Evolutionary conservation across 2,329 filamentous ascomycete species (phyloP).

Genomic region (Alternaria sp.): DNA sequence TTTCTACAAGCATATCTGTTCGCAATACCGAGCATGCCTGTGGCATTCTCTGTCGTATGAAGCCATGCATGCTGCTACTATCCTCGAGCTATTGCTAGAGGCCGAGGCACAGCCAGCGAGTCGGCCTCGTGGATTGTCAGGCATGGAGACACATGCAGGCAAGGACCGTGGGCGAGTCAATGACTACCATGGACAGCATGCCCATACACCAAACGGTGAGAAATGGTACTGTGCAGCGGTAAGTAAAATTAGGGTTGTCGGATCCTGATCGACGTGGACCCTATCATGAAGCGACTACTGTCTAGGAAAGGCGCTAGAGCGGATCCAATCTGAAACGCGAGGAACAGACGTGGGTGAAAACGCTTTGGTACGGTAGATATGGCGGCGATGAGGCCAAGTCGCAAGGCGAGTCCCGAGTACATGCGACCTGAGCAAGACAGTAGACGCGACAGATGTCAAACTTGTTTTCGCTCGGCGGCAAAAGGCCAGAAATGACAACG

Average conservation of each 20-base stretch:
- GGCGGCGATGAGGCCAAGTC: neutral
- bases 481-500: slow-evolving; percentile 6
- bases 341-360: slow-evolving; percentile 14
- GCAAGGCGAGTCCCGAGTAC: neutral
- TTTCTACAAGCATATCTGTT: slow-evolving; percentile 32
- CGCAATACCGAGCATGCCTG: slow-evolving; percentile 24
- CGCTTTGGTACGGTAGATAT: slow-evolving; percentile 27
- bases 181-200: slow-evolving; percentile 18
- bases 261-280: slow-evolving; percentile 36
- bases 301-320: slow-evolving; percentile 27
- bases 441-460: slow-evolving; percentile 14
- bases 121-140: slow-evolving; percentile 22
- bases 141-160: slow-evolving; percentile 32
- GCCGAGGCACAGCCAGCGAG: slow-evolving; percentile 33
- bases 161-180: slow-evolving; percentile 25
- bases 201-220: slow-evolving; percentile 20
- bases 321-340: slow-evolving; percentile 36
- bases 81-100: slow-evolving; percentile 15
- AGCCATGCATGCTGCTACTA: slow-evolving; percentile 14
- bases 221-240: slow-evolving; percentile 24
- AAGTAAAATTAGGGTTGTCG: slow-evolving; percentile 23
- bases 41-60: slow-evolving; percentile 17
- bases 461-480: slow-evolving; percentile 10
- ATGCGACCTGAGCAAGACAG: neutral
- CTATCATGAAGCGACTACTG: slow-evolving; percentile 33